Conservation (phyloP, 1,139 yeast species). For the Yamadazyma siamensis region DNA sequence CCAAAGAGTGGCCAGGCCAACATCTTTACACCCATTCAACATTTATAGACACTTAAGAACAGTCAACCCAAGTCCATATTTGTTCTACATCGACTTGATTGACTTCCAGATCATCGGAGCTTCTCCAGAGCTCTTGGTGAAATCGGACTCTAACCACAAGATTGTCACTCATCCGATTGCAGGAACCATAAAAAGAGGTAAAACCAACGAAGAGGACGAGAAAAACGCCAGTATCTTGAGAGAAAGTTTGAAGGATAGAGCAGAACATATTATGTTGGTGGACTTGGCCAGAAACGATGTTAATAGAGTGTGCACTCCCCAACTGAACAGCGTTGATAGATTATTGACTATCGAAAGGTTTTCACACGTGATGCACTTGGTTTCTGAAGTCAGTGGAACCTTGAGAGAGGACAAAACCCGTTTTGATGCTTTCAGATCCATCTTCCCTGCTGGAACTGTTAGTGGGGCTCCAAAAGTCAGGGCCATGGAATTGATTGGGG, state of each 20-base stretch:
- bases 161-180: conserved; percentile 96
- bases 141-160: conserved; percentile 67
- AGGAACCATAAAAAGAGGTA: conserved; percentile 89
- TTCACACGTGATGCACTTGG: conserved; percentile 96
- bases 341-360: conserved; percentile 87
- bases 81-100: conserved; percentile 85
- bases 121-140: conserved; percentile 89
- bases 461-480: conserved; percentile 97
- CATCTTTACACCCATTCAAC: conserved; percentile 93
- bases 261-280: conserved; percentile 97
- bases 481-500: conserved; percentile 93
- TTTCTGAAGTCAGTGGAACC: conserved; percentile 91
- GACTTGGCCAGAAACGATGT: conserved; percentile 95
- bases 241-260: conserved; percentile 85
- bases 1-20: conserved; percentile 92
- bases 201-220: conserved; percentile 89
- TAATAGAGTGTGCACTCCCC: conserved; percentile 89
- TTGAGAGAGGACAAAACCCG: conserved; percentile 79
- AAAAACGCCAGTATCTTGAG: conserved; percentile 69
- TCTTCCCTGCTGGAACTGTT: conserved; percentile 98
- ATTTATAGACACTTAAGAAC: conserved; percentile 91
- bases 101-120: conserved; percentile 97
- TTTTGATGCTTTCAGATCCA: conserved; percentile 94
- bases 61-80: conserved; percentile 95
- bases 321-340: conserved; percentile 80